Evolutionary conservation across 495 filamentous ascomycete species (phyloP).

Genomic region (Penicillium bovifimosum): DNA sequence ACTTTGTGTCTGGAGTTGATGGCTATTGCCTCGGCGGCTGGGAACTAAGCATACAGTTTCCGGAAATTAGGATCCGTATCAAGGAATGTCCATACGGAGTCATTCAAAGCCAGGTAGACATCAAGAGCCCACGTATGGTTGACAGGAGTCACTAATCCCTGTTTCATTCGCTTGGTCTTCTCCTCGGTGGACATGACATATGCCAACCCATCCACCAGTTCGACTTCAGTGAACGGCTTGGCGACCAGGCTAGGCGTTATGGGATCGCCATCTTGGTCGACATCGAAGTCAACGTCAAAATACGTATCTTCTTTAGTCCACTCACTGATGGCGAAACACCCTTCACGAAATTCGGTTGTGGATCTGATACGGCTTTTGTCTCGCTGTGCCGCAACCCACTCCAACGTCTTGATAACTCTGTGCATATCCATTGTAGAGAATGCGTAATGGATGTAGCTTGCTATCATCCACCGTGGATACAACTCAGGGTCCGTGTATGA

Average conservation of each 20-base stretch:
- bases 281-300: neutral
- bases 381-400: slow-evolving; percentile 1
- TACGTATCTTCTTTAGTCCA: neutral
- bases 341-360: neutral
- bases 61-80: neutral
- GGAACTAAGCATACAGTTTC: neutral
- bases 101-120: neutral
- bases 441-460: neutral
- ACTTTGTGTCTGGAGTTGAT: too few relatives aligned
- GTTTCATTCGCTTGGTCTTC: neutral
- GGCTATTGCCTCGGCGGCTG: neutral
- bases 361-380: neutral
- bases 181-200: neutral
- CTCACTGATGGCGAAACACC: neutral
- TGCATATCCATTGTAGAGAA: neutral
- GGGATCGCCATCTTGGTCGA: neutral
- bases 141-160: neutral
- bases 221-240: neutral
- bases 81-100: neutral
- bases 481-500: neutral
- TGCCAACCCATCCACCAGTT: neutral
- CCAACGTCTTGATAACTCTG: neutral
- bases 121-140: neutral
- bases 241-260: neutral
- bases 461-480: neutral